A percentile compares a stretch with the other conserved stretches of the same genome.
Conservation (phyloP, 331 rosid genomes). For the Quercus lobata region DNA sequence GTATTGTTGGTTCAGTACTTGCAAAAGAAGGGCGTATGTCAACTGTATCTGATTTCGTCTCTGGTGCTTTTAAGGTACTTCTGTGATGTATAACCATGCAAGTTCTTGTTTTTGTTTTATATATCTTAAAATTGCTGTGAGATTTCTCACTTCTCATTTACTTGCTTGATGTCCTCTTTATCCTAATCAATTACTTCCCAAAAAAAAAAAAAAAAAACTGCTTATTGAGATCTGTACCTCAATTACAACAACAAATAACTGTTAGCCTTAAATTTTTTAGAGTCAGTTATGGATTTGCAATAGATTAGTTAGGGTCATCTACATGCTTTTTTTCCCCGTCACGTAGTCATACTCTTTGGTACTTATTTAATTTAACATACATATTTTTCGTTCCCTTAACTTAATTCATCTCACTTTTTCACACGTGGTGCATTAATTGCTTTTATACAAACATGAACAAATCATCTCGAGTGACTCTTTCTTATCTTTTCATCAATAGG, state of each 20-base stretch:
- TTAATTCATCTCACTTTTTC: too few relatives aligned
- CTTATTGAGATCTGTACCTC: background rate
- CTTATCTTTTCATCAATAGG: too few relatives aligned
- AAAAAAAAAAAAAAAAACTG: background rate
- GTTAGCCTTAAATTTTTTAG: background rate
- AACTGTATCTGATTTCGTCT: constrained; percentile 51
- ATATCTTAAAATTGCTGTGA: background rate
- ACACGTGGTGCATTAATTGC: too few relatives aligned
- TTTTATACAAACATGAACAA: too few relatives aligned
- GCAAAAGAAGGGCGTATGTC: constrained; percentile 78
- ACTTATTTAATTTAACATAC: too few relatives aligned
- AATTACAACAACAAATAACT: too few relatives aligned
- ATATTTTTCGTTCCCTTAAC: too few relatives aligned
- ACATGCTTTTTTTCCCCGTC: too few relatives aligned
- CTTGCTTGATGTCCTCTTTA: background rate
- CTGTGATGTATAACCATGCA: background rate
- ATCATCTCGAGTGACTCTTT: too few relatives aligned
- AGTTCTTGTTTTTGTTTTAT: background rate
- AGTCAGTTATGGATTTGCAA: background rate
- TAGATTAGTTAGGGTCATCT: too few relatives aligned
- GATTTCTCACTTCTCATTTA: background rate
- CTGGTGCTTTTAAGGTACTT: constrained; percentile 88
- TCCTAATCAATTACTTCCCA: background rate
- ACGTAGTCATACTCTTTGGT: too few relatives aligned
- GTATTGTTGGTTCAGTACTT: constrained; percentile 77